These are phyloP conservation scores for Blastobotrys malaysiensis DNA, from an alignment of 1,139 yeast species.

Conservation along the genomic window DNA sequence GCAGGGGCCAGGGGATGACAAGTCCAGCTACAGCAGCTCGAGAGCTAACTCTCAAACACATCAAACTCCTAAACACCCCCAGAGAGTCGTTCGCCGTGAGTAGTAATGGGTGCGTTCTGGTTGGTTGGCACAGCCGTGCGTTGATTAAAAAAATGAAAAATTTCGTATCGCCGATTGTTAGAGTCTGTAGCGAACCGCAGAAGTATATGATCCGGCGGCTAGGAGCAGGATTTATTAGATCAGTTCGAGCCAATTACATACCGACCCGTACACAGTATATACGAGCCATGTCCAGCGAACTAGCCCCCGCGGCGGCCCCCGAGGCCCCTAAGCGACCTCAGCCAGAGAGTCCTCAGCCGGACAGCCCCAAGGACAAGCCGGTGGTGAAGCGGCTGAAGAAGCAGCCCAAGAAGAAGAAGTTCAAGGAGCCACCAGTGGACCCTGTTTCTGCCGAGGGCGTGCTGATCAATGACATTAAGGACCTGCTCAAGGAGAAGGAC, in stretches of 20 bases:
- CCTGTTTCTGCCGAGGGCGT: slow-evolving; percentile 81
- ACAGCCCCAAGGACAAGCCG: slow-evolving; percentile 2
- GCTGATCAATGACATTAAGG: slow-evolving; percentile 65
- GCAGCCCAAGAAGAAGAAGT: slow-evolving; percentile 37
- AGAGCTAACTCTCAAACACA: too few species aligned
- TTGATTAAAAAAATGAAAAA: not conserved
- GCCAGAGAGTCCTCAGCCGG: not conserved
- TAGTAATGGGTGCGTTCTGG: not conserved
- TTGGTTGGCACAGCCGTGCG: not conserved
- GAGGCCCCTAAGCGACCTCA: not conserved
- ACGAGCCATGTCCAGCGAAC: not conserved
- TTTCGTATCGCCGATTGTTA: not conserved
- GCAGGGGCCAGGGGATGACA: too few species aligned
- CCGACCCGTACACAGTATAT: not conserved
- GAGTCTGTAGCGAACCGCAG: not conserved
- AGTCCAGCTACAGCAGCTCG: too few species aligned
- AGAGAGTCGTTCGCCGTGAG: not conserved
- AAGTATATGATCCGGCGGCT: not conserved
- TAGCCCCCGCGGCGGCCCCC: not conserved
- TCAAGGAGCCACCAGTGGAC: slow-evolving; percentile 60
- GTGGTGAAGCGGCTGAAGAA: slow-evolving; percentile 6
- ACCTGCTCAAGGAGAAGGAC: slow-evolving; percentile 43
- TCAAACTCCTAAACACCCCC: too few species aligned
- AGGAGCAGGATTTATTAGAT: not conserved
- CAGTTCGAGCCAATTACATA: not conserved